phyloP scores from a whole-genome alignment of 169 alveolate genomes.

The Pseudocohnilembus persalinus region DNA sequence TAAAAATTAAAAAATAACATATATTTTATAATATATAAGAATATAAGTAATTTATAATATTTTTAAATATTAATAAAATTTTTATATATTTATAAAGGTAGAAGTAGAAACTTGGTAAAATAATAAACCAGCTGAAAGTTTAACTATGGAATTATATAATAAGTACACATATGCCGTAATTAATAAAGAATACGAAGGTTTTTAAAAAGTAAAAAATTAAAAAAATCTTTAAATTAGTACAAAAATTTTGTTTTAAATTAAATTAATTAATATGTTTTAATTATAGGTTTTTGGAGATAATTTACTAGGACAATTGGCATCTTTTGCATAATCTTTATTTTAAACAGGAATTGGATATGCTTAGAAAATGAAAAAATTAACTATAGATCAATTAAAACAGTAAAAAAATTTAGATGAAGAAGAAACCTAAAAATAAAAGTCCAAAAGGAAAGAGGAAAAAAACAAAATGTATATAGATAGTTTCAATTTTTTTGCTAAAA shows the following conservation, averaged over 20 bases:
- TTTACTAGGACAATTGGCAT: conserved; percentile 9
- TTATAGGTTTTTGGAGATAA: conserved; percentile 1
- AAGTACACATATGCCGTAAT: no score
- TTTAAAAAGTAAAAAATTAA: no score
- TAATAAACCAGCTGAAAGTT: background rate
- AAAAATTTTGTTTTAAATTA: no score
- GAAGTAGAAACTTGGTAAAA: conserved; percentile 2
- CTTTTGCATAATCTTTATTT: conserved; percentile 23
- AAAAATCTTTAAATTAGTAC: no score
- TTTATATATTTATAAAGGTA: no score
- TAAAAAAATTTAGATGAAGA: conserved; percentile 41
- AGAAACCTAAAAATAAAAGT: conserved; percentile 48
- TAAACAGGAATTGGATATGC: conserved; percentile 46
- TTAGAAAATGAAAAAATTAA: conserved; percentile 48
- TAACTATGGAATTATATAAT: background rate
- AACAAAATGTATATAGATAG: conserved; percentile 33
- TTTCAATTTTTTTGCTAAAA: conserved; percentile 44
- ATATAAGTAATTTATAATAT: background rate
- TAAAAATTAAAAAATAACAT: conserved; percentile 31
- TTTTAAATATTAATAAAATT: background rate
- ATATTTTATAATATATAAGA: no score
- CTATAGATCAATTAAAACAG: conserved; percentile 36
- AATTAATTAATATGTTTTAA: conserved; percentile 13
- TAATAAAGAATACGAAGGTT: no score
- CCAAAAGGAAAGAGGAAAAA: conserved; percentile 48